Percentiles rank a stretch among this genome's conserved stretches.
phyloP scores from a whole-genome alignment of 768 basidiomycete species.

The Butyriboletus loyo region DNA sequence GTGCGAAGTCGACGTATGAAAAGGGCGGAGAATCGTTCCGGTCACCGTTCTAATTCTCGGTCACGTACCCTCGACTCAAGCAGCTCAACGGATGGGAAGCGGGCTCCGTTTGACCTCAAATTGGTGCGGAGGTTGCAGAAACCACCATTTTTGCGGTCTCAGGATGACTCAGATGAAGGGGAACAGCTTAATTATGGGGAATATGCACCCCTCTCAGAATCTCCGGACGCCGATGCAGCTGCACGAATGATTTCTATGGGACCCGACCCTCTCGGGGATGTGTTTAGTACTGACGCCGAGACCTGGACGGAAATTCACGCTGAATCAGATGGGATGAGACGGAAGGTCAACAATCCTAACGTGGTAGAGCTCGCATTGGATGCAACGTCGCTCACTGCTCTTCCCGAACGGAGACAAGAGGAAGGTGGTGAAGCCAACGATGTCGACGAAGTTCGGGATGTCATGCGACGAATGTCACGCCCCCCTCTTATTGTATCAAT shows the following conservation, averaged over 20 bases:
- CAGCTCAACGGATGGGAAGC: conserved; percentile 27
- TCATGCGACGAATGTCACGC: conserved; percentile 41
- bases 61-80: conserved; percentile 22
- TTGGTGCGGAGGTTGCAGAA: conserved; percentile 51
- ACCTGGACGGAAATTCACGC: conserved; percentile 56
- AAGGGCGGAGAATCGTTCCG: conserved; percentile 44
- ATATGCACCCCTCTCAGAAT: conserved; percentile 31
- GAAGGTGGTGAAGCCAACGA: conserved; percentile 33
- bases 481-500: conserved; percentile 34
- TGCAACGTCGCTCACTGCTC: conserved; percentile 34
- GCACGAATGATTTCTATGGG: conserved; percentile 36
- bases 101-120: conserved; percentile 46
- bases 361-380: conserved; percentile 53
- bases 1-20: conserved; percentile 59
- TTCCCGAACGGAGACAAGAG: conserved; percentile 25
- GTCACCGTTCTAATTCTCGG: conserved; percentile 23
- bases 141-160: conserved; percentile 30
- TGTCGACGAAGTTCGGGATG: conserved; percentile 33
- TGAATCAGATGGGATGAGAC: conserved; percentile 28
- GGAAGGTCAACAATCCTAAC: conserved; percentile 36
- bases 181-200: conserved; percentile 27
- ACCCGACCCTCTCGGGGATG: conserved; percentile 54
- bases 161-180: conserved; percentile 21
- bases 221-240: conserved; percentile 31
- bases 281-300: conserved; percentile 66